Evolutionary conservation across 257 asterid genomes (phyloP), one percentile per base, ranked within the genome.

Genomic region (Cynanchum wilfordii): DNA sequence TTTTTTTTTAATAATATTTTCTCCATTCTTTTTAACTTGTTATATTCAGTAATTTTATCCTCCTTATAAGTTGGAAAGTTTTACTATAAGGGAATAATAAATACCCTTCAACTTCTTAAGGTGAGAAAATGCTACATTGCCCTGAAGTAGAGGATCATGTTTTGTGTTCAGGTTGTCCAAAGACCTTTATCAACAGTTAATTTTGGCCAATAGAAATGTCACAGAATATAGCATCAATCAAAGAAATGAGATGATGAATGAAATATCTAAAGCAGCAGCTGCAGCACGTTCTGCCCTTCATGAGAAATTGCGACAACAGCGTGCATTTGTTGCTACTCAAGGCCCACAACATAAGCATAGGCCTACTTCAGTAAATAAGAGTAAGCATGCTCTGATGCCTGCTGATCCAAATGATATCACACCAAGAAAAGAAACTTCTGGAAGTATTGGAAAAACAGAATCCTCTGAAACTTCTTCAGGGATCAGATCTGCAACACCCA

Each of bases 211-310:
- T 75, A 85, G 83, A 78, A 86, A 86, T 76, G 77, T 95, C 70
- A 73, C 22, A 73, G 89, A 87, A 79, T 87, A 89, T 63, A 78
- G 81, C 44, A 73, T 71, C 70, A 73, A 81, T 76, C 89, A 87
- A 83, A 86, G 86, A 80, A 72, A 77, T 73, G 71, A 82, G 71
- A 88, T 88, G 86, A 82, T 81, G 78, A 88, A 84, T 74, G 96
- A 92, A 80, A 78, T 89, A 71, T 79, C 84, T 8, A 73, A 87
- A 74, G 83, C 84, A 68, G 97, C 95, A 75, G 89, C 93, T 73
- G 81, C 86, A 51, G 99, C 99, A 51, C 98, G 97, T 38, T 95
- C 98, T 49, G 66, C 79, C 69, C 87, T 92, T 80, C 95, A 92
- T 77, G 80, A 79, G 80, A 86, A 85, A 81, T 79, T 89, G 69